Base-by-base conservation (phyloP, 306 rosid genomes). In the Vicia faba region DNA sequence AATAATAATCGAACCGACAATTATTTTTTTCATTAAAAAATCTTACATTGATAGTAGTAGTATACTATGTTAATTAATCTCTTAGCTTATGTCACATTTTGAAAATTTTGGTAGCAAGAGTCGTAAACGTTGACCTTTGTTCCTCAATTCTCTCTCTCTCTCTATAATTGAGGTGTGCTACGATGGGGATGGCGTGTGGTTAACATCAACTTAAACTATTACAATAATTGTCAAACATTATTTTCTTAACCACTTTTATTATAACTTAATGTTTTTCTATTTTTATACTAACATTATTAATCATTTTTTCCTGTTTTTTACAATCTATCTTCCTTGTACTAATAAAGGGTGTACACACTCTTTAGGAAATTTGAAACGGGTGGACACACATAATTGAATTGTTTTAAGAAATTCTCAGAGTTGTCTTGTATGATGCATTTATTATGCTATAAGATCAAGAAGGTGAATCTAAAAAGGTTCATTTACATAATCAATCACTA, bases 131-230 rank as follows among this genome's bases (percentile, higher is more conserved):
- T 26, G 61, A 55, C 61, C 38, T 55, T 26, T 55, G 9, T 26
- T 55, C 3, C 19, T 26, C 11, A 23, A 4, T 12, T 55, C 26
- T 49, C 23, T 53, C 25, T n/a, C n/a, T n/a, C 38, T 5, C 61
- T 54, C 16, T 25, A 55, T 55, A 26, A 55, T 55, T 55, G 61
- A 55, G 61, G 58, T 51, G 58, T 51, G 58, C 58, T 51, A 0
- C 12, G 58, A 26, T 55, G 18, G 11, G 11, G 28, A 18, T 49
- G 56, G 56, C 56, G 28, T 49, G 56, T 16, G 38, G 61, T 55
- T 26, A 55, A 55, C 7, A 55, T 55, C 38, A 55, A 51, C 58
- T 51, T 51, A 20, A 4, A 12, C 33, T 20, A 51, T 28, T 51
- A 11, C 13, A 51, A 51, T 51, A 51, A 23, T 51, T 20, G 58